phyloP scores from a whole-genome alignment of 164 flowering plant species.

The Cinnamomum chago region DNA sequence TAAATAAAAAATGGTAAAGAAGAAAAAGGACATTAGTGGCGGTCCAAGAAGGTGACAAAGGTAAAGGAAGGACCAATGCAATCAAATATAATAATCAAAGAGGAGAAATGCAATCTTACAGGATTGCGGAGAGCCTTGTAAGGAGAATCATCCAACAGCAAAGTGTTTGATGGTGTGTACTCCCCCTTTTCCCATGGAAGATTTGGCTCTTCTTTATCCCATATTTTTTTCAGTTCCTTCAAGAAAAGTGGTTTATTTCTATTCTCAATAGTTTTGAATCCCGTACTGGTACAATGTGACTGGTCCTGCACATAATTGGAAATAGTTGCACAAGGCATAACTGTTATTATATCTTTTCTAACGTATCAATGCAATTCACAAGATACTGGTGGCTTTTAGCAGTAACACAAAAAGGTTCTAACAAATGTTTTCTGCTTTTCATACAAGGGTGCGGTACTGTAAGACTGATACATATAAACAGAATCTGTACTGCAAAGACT shows the following conservation, averaged over 20 bases:
- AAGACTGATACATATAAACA: too few species aligned
- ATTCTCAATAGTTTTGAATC: conserved; percentile 53
- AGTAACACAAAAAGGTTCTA: too few species aligned
- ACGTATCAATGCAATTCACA: neutral
- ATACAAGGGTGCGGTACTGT: too few species aligned
- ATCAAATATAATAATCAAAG: neutral
- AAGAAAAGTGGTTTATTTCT: conserved; percentile 57
- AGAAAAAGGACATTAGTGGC: too few species aligned
- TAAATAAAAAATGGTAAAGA: too few species aligned
- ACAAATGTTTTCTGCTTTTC: too few species aligned
- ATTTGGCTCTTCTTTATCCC: conserved; percentile 58
- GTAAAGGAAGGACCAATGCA: neutral
- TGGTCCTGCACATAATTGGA: conserved; percentile 43
- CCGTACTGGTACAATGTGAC: conserved; percentile 55
- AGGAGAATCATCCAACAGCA: conserved; percentile 91
- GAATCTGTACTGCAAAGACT: too few species aligned
- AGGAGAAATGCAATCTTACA: conserved; percentile 32
- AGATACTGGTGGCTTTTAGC: neutral
- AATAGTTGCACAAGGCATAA: neutral
- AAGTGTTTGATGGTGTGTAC: conserved; percentile 70
- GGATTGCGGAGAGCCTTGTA: conserved; percentile 86
- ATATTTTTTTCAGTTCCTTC: conserved; percentile 66
- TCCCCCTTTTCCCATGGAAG: conserved; percentile 69
- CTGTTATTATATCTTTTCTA: neutral
- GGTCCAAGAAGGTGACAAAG: neutral